Evolutionary conservation across 169 alveolate species (phyloP), one percentile per base, ranked within the genome.

Genomic region (Amoebophrya sp.): DNA sequence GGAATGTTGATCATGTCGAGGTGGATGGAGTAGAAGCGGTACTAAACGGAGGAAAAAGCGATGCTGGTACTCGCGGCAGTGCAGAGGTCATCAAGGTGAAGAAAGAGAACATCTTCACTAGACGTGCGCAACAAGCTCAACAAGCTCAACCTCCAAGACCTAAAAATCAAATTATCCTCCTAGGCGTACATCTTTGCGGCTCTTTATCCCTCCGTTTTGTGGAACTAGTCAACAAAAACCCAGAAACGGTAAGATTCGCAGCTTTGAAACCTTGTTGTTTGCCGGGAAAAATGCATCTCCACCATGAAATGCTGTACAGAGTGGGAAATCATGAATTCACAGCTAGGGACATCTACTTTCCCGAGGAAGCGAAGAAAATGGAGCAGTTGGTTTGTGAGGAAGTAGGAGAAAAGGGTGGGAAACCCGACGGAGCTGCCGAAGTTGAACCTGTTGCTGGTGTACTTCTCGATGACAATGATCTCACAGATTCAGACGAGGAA

Each of bases 261-360:
- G 83, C 83, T 10, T 26, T 65, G 83, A 65, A 65, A 36, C 83
- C 83, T 0, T 65, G 83, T 26, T 65, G 83, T 36, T 36, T 65
- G 33, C 83, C 83, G 33, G 83, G 83, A 36, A 65, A 65, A 36
- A 65, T 65, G 83, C 83, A 65, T 36, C 26, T 65, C 33, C 83
- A 65, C 83, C 83, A 65, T 36, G 83, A 65, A 65, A 65, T 65
- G 83, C 83, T 65, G 83, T 65, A 65, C 83, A 29, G 83, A 36
- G 83, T 65, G 3, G 83, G 83, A 10, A 18, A 18, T 29, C 83
- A 65, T 36, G 83, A 65, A 18, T 65, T 65, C 26, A 65, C 83
- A 0, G 83, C 83, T 29, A 29, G n/a, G 83, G 83, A 65, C 33
- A 36, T 65, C 33, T 65, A 65, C 83, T 65, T 26, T 26, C 83